Conservation (phyloP, 441 rosid genomes). For the Erysimum pusillum region DNA sequence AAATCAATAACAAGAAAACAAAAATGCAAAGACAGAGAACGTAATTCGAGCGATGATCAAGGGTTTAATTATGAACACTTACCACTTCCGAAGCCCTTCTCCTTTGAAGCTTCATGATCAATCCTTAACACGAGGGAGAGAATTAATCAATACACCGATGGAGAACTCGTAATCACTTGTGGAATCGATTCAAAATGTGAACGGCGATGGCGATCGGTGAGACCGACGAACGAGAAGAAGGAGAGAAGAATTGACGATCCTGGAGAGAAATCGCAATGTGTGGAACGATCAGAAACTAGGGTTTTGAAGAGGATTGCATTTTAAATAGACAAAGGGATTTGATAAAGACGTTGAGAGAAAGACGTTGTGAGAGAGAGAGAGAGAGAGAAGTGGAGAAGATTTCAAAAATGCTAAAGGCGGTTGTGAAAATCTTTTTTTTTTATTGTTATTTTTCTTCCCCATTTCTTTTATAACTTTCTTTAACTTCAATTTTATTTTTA, state of each 20-base stretch:
- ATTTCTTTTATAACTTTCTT: not conserved
- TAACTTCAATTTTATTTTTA: not conserved
- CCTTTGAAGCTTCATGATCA: constrained; percentile 87
- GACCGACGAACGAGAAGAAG: not conserved
- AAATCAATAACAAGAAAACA: constrained; percentile 3
- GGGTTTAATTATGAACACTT: constrained; percentile 41
- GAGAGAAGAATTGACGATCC: constrained; percentile 11
- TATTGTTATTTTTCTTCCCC: not conserved
- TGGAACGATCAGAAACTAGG: constrained; percentile 52
- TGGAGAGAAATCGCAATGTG: constrained; percentile 15
- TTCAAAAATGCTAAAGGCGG: constrained; percentile 42
- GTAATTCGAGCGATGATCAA: constrained; percentile 16
- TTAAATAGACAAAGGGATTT: constrained; percentile 34
- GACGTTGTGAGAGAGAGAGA: not conserved
- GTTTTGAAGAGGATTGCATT: constrained; percentile 56
- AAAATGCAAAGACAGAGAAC: constrained; percentile 18
- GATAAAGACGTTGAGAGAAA: constrained; percentile 39
- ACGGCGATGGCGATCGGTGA: constrained; percentile 44
- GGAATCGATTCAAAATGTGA: constrained; percentile 32
- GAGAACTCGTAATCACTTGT: constrained; percentile 15
- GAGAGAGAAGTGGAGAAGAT: constrained; percentile 51
- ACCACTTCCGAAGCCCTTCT: constrained; percentile 93
- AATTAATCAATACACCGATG: constrained; percentile 53
- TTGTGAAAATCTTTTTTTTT: not conserved
- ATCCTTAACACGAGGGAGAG: constrained; percentile 50